Evolutionary conservation across 2,329 filamentous ascomycete species (phyloP).

Genomic region (Thyridium curvatum): DNA sequence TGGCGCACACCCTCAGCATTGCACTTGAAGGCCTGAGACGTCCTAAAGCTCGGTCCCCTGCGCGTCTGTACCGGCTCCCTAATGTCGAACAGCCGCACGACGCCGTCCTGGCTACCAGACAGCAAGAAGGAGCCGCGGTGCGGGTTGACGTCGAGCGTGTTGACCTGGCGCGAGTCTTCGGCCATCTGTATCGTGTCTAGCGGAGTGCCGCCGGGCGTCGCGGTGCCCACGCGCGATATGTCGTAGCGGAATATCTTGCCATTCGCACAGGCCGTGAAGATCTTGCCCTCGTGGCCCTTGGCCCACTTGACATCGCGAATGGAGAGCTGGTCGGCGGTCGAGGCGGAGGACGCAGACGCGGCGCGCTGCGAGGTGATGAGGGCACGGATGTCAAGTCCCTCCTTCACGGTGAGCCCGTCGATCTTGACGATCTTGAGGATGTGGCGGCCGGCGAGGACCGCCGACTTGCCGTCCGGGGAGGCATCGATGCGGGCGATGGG

Average conservation of each 20-base stretch:
- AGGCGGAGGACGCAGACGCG: slow-evolving; percentile 29
- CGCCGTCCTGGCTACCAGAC: slow-evolving; percentile 58
- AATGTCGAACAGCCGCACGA: slow-evolving; percentile 56
- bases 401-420: slow-evolving; percentile 45
- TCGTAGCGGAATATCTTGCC: slow-evolving; percentile 62
- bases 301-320: slow-evolving; percentile 58
- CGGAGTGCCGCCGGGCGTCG: slow-evolving; percentile 30
- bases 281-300: slow-evolving; percentile 32
- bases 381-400: slow-evolving; percentile 52
- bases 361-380: slow-evolving; percentile 38
- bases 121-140: slow-evolving; percentile 51
- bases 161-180: slow-evolving; percentile 58
- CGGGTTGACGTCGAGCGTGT: slow-evolving; percentile 57
- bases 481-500: slow-evolving; percentile 54
- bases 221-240: slow-evolving; percentile 40
- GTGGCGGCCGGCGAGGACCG: slow-evolving; percentile 52
- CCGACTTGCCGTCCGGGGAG: slow-evolving; percentile 48
- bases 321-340: slow-evolving; percentile 50
- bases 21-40: slow-evolving; percentile 39
- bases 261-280: slow-evolving; percentile 58
- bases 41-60: slow-evolving; percentile 42
- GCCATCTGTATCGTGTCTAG: slow-evolving; percentile 51
- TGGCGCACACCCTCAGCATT: slow-evolving; percentile 56
- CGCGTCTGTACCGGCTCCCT: slow-evolving; percentile 40
- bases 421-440: slow-evolving; percentile 55